Conservation (phyloP, 1,284 basidiomycete species). For the Chalciporus sp. region DNA sequence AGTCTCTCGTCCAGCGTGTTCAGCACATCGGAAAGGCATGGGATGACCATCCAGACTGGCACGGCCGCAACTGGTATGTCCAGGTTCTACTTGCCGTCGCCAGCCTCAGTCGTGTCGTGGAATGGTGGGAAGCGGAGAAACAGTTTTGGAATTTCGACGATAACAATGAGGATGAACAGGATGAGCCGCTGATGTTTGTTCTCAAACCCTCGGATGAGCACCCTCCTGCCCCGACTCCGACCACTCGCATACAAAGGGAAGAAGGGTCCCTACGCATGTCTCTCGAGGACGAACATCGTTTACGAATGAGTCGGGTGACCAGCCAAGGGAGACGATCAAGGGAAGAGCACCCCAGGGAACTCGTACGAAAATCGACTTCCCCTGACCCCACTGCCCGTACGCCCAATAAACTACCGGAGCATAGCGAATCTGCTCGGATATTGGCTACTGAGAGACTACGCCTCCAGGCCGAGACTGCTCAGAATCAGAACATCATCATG, state of each 20-base stretch:
- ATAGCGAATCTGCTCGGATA: slow-evolving; percentile 71
- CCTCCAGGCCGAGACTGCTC: slow-evolving; percentile 88
- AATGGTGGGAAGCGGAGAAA: slow-evolving; percentile 99
- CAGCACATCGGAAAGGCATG: slow-evolving; percentile 92
- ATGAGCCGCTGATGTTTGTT: slow-evolving; percentile 88
- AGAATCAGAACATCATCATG: slow-evolving; percentile 93
- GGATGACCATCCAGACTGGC: slow-evolving; percentile 98
- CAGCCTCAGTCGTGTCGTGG: slow-evolving; percentile 92
- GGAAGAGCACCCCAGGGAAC: slow-evolving; percentile 57
- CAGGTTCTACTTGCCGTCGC: slow-evolving; percentile 96
- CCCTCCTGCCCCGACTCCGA: slow-evolving; percentile 42
- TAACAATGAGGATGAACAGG: slow-evolving; percentile 86
- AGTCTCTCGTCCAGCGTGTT: slow-evolving; percentile 85
- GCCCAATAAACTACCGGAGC: slow-evolving; percentile 51
- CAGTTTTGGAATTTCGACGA: slow-evolving; percentile 99
- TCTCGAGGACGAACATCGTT: slow-evolving; percentile 59
- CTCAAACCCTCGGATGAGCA: slow-evolving; percentile 78
- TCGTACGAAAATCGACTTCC: slow-evolving; percentile 39
- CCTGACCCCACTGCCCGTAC: slow-evolving; percentile 36
- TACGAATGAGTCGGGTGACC: slow-evolving; percentile 50
- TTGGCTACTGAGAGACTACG: slow-evolving; percentile 84
- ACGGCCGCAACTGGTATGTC: slow-evolving; percentile 97
- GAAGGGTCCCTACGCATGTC: slow-evolving; percentile 51
- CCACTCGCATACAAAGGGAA: slow-evolving; percentile 43
- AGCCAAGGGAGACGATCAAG: slow-evolving; percentile 57